Evolutionary conservation across 2,329 filamentous ascomycete species (phyloP), one percentile per base, ranked within the genome.

Genomic region (Aspergillus amoenus): DNA sequence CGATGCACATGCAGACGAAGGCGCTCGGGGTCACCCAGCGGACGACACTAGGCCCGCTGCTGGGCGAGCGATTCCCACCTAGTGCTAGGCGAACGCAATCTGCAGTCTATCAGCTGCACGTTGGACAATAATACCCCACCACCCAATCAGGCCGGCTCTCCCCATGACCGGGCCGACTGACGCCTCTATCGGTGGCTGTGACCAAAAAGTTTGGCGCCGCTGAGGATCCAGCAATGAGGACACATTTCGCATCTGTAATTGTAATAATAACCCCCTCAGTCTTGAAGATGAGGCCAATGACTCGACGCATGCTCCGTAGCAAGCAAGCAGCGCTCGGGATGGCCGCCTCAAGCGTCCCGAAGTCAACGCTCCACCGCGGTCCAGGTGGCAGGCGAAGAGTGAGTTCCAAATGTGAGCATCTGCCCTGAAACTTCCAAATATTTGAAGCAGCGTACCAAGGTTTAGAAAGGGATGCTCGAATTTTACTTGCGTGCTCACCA

Each of bases 91-190:
- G 42, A 9, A 34, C 51, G 13, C 50, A n/a, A 15, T 48, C 13
- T 37, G 34, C 47, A 40, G 47, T 59, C 64, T 63, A 66, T 66
- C 64, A 61, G 59, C 64, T 66, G 64, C 64, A 64, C 63, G 57
- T 54, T 61, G 56, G 17, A 46, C 24, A 51, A 40, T 46, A 40
- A 45, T 42, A 41, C 59, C 50, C 54, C 56, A 56, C 50, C 52
- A 52, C 44, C 45, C 52, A 58, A 40, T 52, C 46, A 55, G 30
- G 55, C 52, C 42, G 46, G 56, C 52, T 49, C 53, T 57, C 44
- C 61, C 57, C 52, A 58, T 55, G 52, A 42, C 45, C 37, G 52
- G 52, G 52, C 44, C 52, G 44, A 62, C 54, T 59, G 50, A 52
- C 57, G 52, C 59, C 56, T 39, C 52, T 54, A 43, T 50, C 37